Evolutionary conservation across 805 yeast species (phyloP).

Genomic region (Saccharomyces eubayanus): DNA sequence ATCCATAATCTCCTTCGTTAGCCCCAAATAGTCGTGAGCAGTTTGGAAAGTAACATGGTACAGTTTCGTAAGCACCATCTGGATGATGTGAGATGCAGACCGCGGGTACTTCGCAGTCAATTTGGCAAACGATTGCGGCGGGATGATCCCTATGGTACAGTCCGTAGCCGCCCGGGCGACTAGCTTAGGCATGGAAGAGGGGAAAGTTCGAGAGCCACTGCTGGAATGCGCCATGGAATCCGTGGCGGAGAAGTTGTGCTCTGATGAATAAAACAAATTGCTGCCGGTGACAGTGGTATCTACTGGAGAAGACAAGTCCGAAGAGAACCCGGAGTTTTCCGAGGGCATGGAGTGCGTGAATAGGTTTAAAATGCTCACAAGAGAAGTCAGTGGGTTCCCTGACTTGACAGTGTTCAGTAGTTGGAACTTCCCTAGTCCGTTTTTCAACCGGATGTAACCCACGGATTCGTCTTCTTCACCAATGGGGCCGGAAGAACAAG

Average conservation of each 20-base stretch:
- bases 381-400: slow-evolving; percentile 79
- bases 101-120: slow-evolving; percentile 71
- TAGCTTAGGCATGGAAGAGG: slow-evolving; percentile 31
- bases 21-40: slow-evolving; percentile 75
- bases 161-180: slow-evolving; percentile 67
- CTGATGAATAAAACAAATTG: neutral
- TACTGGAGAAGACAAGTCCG: neutral
- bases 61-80: slow-evolving; percentile 78
- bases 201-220: neutral
- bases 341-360: slow-evolving; percentile 36
- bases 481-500: slow-evolving; percentile 29
- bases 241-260: neutral
- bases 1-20: slow-evolving; percentile 71
- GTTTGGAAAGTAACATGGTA: slow-evolving; percentile 89
- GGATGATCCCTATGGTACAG: slow-evolving; percentile 88
- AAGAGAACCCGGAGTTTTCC: neutral
- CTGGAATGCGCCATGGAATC: neutral
- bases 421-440: slow-evolving; percentile 45
- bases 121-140: slow-evolving; percentile 69
- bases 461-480: slow-evolving; percentile 7
- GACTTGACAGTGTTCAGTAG: slow-evolving; percentile 70
- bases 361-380: slow-evolving; percentile 69
- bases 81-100: slow-evolving; percentile 88
- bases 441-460: slow-evolving; percentile 18
- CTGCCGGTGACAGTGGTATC: neutral